Percentiles rank a stretch among this genome's conserved stretches.
Evolutionary conservation across 208 protist genomes (phyloP).

Genomic region (Acanthamoeba triangularis): DNA sequence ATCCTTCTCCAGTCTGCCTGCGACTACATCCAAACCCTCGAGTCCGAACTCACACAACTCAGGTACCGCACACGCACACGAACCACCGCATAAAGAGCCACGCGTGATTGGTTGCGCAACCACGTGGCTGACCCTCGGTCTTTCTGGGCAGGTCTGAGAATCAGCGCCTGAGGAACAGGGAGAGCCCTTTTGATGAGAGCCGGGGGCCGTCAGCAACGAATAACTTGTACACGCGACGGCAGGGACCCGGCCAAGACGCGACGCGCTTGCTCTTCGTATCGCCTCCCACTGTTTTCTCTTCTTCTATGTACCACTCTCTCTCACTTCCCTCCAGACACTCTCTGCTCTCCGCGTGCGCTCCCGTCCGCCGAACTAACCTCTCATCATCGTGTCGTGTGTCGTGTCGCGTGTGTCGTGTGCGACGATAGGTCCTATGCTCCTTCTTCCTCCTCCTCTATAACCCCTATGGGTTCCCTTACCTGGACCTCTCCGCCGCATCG

Average conservation of each 20-base stretch:
- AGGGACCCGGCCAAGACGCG: slow-evolving; percentile 12
- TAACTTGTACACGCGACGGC: slow-evolving; percentile 11
- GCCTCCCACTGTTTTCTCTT: slow-evolving; percentile 53
- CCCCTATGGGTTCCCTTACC: slow-evolving; percentile 60
- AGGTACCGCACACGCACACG: not conserved
- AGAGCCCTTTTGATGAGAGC: slow-evolving; percentile 14
- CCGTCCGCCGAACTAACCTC: too few species aligned
- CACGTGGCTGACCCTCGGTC: too few species aligned
- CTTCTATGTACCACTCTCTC: slow-evolving; percentile 50
- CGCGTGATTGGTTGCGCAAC: too few species aligned
- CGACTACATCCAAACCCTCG: slow-evolving; percentile 60
- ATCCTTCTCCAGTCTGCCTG: slow-evolving; percentile 60
- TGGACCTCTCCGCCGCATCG: slow-evolving; percentile 3
- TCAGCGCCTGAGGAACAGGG: slow-evolving; percentile 1
- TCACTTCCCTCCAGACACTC: not conserved
- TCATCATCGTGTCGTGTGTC: too few species aligned
- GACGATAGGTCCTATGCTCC: slow-evolving; percentile 10
- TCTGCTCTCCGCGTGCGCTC: not conserved
- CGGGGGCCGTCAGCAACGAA: not conserved
- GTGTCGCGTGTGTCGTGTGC: not conserved
- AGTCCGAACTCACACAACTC: slow-evolving; percentile 6
- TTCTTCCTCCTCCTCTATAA: slow-evolving; percentile 67
- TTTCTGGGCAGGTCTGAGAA: slow-evolving; percentile 15
- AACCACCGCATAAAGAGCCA: too few species aligned
- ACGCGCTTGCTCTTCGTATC: slow-evolving; percentile 68